Conservation (phyloP, 192 early-diverging fungal genomes). For the Thoreauomyces humboldtii region DNA sequence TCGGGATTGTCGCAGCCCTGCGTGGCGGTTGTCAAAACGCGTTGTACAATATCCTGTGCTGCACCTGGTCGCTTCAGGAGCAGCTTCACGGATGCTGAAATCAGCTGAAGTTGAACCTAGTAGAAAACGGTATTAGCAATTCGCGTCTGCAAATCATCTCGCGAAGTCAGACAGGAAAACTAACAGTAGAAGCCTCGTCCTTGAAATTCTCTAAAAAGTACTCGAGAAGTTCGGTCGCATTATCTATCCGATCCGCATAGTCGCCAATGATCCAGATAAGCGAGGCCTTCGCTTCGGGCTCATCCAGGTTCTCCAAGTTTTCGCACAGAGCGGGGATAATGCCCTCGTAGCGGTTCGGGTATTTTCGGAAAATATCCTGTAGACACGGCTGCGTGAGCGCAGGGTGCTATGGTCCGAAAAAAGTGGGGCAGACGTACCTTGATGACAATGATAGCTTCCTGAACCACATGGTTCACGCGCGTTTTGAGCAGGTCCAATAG, state of each 20-base stretch:
- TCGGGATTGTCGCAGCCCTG: constrained; percentile 91
- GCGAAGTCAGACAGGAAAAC: background rate
- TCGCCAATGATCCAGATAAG: constrained; percentile 97
- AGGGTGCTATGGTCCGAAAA: no score
- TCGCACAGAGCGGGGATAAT: constrained; percentile 87
- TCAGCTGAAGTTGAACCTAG: constrained; percentile 85
- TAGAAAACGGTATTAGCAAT: background rate
- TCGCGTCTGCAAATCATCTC: no score
- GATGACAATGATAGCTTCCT: constrained; percentile 87
- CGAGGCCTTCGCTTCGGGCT: constrained; percentile 87
- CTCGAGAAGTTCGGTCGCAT: constrained; percentile 74
- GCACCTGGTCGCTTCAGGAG: constrained; percentile 88
- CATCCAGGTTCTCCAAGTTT: constrained; percentile 83
- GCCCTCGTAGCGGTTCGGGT: constrained; percentile 82
- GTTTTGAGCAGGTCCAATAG: constrained; percentile 89
- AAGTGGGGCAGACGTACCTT: constrained; percentile 72
- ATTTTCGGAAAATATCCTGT: constrained; percentile 90
- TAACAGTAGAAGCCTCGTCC: constrained; percentile 74
- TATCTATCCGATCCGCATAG: constrained; percentile 86
- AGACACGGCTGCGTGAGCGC: no score
- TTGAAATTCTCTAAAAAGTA: constrained; percentile 82
- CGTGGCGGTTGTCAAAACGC: constrained; percentile 83
- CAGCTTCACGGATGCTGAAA: constrained; percentile 89
- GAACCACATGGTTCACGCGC: constrained; percentile 84
- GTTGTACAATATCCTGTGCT: constrained; percentile 84